Evolutionary conservation across 140 eudicot species (phyloP).

Genomic region (Oenanthe javanica): DNA sequence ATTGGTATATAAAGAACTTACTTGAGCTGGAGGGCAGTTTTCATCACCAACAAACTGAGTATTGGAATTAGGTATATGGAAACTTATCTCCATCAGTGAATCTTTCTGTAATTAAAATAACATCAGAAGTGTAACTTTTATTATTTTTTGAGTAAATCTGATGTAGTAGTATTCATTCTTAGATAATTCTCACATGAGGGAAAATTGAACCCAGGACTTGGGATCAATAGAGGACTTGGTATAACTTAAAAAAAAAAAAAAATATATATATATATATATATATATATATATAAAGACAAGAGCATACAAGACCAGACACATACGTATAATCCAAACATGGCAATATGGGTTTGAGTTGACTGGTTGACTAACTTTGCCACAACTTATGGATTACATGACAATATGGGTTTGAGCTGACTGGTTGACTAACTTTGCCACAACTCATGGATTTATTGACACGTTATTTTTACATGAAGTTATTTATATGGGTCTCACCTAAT

Average conservation of each 20-base stretch:
- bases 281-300: background rate
- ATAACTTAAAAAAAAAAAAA: no score
- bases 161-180: background rate
- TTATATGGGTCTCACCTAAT: background rate
- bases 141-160: no score
- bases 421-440: background rate
- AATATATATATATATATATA: no score
- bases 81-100: constrained; percentile 96
- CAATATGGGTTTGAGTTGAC: background rate
- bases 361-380: background rate
- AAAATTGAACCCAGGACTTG: no score
- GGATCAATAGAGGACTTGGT: no score
- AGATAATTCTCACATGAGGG: no score
- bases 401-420: background rate
- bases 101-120: constrained; percentile 57
- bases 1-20: constrained; percentile 20
- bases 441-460: background rate
- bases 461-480: background rate
- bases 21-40: constrained; percentile 87
- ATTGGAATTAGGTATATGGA: constrained; percentile 84
- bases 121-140: background rate
- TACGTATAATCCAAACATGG: background rate
- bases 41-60: constrained; percentile 98
- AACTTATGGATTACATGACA: background rate
- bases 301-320: background rate